These are phyloP conservation scores for Ophiostoma novo-ulmi DNA, from an alignment of 2,329 filamentous ascomycete species.

Conservation along the genomic window DNA sequence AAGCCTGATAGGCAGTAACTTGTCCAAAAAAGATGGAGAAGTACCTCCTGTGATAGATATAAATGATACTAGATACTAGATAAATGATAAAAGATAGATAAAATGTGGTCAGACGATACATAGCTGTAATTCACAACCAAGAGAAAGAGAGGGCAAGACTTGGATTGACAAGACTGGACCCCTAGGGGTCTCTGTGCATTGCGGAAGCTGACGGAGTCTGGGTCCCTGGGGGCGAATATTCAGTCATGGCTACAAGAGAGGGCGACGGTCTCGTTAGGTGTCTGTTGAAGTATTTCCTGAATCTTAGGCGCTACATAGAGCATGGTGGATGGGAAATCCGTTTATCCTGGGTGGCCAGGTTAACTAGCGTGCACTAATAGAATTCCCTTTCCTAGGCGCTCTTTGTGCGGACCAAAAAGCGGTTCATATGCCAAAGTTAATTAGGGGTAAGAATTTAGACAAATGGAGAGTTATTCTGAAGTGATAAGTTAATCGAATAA, in stretches of 20 bases:
- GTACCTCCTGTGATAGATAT: not conserved
- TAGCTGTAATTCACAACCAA: not conserved
- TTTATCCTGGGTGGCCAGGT: not conserved
- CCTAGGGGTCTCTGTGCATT: slow-evolving; percentile 1
- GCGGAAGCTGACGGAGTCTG: not conserved
- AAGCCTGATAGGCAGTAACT: not conserved
- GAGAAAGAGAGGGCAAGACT: not conserved
- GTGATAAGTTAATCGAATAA: not conserved
- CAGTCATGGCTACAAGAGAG: not conserved
- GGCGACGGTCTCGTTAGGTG: not conserved
- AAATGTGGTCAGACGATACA: slow-evolving; percentile 1
- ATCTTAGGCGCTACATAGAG: not conserved
- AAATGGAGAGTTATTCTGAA: not conserved
- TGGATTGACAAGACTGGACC: not conserved
- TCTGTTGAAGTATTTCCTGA: not conserved
- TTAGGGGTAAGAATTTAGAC: not conserved
- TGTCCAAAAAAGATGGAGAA: not conserved
- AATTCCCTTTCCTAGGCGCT: not conserved
- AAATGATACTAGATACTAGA: not conserved
- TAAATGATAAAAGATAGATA: not conserved
- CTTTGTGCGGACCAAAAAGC: not conserved
- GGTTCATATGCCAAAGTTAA: not conserved
- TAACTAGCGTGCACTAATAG: not conserved
- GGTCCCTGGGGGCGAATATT: slow-evolving; percentile 7
- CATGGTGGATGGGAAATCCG: not conserved